Evolutionary conservation across 1,284 basidiomycete species (phyloP), one percentile per base, ranked within the genome.

Genomic region (Cutaneotrichosporon arboriforme): DNA sequence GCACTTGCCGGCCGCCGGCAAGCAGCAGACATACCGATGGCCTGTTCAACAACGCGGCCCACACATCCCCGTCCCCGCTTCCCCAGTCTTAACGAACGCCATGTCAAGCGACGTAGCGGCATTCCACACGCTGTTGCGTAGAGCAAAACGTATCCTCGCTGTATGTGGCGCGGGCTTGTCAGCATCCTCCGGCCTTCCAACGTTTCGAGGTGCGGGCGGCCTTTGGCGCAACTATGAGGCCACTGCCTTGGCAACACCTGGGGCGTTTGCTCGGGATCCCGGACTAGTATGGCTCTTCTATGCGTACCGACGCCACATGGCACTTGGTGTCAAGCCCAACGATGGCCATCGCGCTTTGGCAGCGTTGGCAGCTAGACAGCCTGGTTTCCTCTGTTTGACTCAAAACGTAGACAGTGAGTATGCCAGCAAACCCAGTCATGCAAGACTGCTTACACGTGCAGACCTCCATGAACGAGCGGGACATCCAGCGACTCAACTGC

Each of bases 351-450:
- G 20, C 4, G 56, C 56, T 2, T 49, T 57, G 2, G 51, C 56
- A 36, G 22, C 17, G 41, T 57, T 1, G 51, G 49, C 2, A 43
- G 42, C 4, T 20, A 33, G 4, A 14, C 23, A 17, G 36, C 39
- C 8, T n/a, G 9, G 13, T 4, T 49, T 57, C 14, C 21, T 57
- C 12, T 57, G 56, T 14, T 26, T 57, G 20, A 57, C 52, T 2
- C 56, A 57, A 46, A 57, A 57, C 12, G 56, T 57, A 4, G 56
- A 57, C 17, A 51, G 56, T 57, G 34, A 42, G 52, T 37, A 1
- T 4, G 8, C 5, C 12, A 20, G 15, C 33, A 20, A 18, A 20
- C 31, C 31, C 36, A 14, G 46, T 4, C 5, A n/a, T 23, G 12
- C 13, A 31, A 21, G 26, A 31, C 26, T 31, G 5, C 7, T 31